These are phyloP conservation scores for Clonostachys solani DNA, from an alignment of 2,329 filamentous ascomycete species.

Conservation along the genomic window DNA sequence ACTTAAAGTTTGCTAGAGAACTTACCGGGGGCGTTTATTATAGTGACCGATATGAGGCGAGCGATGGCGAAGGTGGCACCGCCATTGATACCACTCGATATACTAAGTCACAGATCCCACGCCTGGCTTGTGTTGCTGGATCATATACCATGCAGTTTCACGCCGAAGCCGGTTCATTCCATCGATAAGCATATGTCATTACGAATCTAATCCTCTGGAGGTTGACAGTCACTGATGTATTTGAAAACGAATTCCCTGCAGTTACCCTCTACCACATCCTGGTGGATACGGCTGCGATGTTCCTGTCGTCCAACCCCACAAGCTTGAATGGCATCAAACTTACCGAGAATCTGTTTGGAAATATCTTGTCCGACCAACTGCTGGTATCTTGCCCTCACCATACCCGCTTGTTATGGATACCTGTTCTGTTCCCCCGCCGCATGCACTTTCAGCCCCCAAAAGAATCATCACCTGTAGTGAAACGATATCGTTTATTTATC, in stretches of 20 bases:
- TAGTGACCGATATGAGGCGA: conserved; percentile 46
- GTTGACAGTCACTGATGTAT: conserved; percentile 6
- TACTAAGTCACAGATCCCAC: conserved; percentile 64
- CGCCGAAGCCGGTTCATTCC: conserved; percentile 42
- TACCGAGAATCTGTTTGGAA: conserved; percentile 15
- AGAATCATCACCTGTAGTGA: too few relatives aligned
- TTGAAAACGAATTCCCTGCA: conserved; percentile 10
- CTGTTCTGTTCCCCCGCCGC: too few relatives aligned
- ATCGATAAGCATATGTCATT: conserved; percentile 16
- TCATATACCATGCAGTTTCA: conserved; percentile 51
- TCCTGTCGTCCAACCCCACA: conserved; percentile 8
- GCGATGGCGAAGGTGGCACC: conserved; percentile 53
- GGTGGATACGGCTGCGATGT: conserved; percentile 12
- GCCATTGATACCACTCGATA: conserved; percentile 71
- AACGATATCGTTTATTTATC: too few relatives aligned
- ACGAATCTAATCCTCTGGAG: conserved; percentile 13
- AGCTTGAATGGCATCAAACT: conserved; percentile 13
- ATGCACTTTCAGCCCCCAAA: too few relatives aligned
- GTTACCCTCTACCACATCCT: conserved; percentile 10
- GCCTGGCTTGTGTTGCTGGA: conserved; percentile 65
- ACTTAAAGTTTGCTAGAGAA: conserved; percentile 76
- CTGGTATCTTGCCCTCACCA: conserved; percentile 7
- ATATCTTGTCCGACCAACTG: conserved; percentile 15
- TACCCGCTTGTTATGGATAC: too few relatives aligned
- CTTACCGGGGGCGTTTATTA: conserved; percentile 77